Evolutionary conservation across 2,329 filamentous ascomycete genomes (phyloP), one percentile per base, ranked within the genome.

Genomic region (Sclerotiophoma versabilis): DNA sequence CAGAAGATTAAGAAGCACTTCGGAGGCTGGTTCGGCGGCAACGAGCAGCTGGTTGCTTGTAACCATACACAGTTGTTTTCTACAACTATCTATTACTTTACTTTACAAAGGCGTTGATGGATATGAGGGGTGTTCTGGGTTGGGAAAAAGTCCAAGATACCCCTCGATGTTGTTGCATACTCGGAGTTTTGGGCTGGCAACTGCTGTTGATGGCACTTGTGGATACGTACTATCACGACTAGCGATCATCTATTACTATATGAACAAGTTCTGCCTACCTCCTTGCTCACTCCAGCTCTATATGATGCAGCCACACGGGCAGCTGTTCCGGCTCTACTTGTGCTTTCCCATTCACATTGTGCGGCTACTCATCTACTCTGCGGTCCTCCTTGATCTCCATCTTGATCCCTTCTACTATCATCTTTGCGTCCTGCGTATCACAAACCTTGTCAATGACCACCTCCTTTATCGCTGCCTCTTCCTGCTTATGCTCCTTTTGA

Each of bases 61-160:
- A 7, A 14, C n/a, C n/a, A n/a, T n/a, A n/a, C n/a, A n/a, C n/a
- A n/a, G n/a, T 19, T 10, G 22, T 27, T 27, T 29, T 19, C 6
- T n/a, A 39, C 26, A n/a, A 9, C 17, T 10, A 17, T 5, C 1
- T 39, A 25, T 27, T 42, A 2, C 6, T 39, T 6, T 33, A 3
- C 10, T 36, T 34, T 36, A 11, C 11, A 15, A 36, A 22, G 50
- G 51, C 51, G 51, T 54, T 49, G 14, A 12, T 48, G 47, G 33
- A 26, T 38, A 43, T 54, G 29, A 54, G 38, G 17, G 46, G 50
- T 54, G 51, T 58, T 58, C 25, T 42, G 36, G 43, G 23, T 23
- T 43, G 20, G 52, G 44, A 58, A 58, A 58, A 55, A 49, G 51
- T 58, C 47, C 37, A 52, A 49, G 56, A 58, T 58, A 58, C 56